Evolutionary conservation across 2,329 filamentous ascomycete genomes (phyloP), one percentile per base, ranked within the genome.

Genomic region (Elsinoe arachidis): DNA sequence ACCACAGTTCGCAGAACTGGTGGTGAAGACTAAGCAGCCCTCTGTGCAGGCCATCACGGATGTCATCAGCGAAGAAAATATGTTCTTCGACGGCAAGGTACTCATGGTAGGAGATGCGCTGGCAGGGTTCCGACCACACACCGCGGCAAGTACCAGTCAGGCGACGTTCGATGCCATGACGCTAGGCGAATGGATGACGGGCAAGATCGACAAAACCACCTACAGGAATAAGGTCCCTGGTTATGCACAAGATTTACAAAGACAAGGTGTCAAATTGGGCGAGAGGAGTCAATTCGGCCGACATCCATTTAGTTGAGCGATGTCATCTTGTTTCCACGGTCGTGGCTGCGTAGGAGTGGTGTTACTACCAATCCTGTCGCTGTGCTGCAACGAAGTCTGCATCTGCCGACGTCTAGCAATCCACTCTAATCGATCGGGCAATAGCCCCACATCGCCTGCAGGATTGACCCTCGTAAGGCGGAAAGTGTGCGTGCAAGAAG

Each of bases 11-110:
- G 70, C 71, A 0, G 73, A 77, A 55, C 62, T 76, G 3, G 68
- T 78, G 0, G 56, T 63, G 2, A 70, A 68, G 39, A 76, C 73
- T 0, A 63, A 67, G 34, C 68, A 69, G 33, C 74, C 75, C 0
- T 78, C 78, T 55, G 70, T 78, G 0, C 75, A 76, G 41, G 73
- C 72, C 34, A 69, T 78, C 26, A 74, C 69, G 10, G 76, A 78
- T 56, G 70, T 72, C 1, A 66, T 76, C 5, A 67, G 69, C 26
- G 65, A 66, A 0, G 58, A 65, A 12, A 72, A 73, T 17, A 66
- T 64, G 34, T 77, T 74, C 56, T 64, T 70, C 21, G 65, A 69
- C 34, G 75, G 74, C 1, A 72, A 69, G 21, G 67, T 78, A 2
- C 56, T 78, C 14, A 61, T 79, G 9, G 71, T 78, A 2, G 76